Conservation (phyloP, 371 early-diverging fungal species). For the Dinochytrium kinnereticum region DNA sequence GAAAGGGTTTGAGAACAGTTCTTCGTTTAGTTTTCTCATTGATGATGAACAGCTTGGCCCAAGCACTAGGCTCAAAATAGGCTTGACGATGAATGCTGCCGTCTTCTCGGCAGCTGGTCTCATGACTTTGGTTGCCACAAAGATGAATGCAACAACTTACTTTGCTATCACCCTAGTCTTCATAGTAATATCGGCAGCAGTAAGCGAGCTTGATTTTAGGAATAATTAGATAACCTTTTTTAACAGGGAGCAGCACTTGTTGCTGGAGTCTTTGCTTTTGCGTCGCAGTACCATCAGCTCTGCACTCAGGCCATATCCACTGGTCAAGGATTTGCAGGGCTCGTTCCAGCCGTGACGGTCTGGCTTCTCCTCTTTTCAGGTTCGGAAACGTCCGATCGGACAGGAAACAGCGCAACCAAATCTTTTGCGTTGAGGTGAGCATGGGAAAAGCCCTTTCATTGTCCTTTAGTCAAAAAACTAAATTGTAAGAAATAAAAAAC, state of each 20-base stretch:
- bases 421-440: conserved; percentile 5
- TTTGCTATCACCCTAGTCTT: neutral
- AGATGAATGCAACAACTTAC: neutral
- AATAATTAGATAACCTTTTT: neutral
- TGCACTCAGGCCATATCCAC: conserved; percentile 15
- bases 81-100: neutral
- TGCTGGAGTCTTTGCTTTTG: conserved; percentile 9
- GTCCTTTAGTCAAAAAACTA: neutral
- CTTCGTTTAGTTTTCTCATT: neutral
- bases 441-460: no score
- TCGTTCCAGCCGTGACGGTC: conserved; percentile 13
- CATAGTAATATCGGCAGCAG: neutral
- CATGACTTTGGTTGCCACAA: neutral
- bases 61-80: neutral
- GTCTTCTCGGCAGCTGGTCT: neutral
- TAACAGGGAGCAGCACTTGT: conserved; percentile 12
- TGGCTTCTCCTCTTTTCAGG: neutral
- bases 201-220: neutral
- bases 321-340: conserved; percentile 21
- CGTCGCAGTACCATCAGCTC: neutral
- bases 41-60: neutral
- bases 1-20: neutral
- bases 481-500: neutral
- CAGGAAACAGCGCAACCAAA: neutral
- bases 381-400: neutral